A percentile compares a stretch with the other conserved stretches of the same genome.
Evolutionary conservation across 1,139 yeast species (phyloP).

Genomic region (Scheffersomyces titani): DNA sequence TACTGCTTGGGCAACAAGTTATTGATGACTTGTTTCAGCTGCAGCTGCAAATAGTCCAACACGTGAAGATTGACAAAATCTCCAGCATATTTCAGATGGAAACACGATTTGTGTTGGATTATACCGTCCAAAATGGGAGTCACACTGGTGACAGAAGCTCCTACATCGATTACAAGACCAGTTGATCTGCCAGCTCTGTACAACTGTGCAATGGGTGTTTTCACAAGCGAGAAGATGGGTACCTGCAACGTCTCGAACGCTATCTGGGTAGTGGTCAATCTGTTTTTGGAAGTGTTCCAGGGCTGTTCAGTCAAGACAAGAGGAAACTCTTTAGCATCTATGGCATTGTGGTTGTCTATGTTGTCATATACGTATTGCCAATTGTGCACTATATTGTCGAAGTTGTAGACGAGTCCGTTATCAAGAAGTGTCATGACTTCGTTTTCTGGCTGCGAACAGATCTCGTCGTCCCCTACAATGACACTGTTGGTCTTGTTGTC

Average conservation of each 20-base stretch:
- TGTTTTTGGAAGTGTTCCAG: slow-evolving; percentile 59
- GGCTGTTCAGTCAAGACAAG: slow-evolving; percentile 65
- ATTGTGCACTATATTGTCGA: slow-evolving; percentile 58
- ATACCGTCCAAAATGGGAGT: slow-evolving; percentile 76
- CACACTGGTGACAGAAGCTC: slow-evolving; percentile 59
- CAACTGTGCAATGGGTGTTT: slow-evolving; percentile 68
- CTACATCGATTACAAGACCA: slow-evolving; percentile 70
- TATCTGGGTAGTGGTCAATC: slow-evolving; percentile 53
- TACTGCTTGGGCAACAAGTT: slow-evolving; percentile 30
- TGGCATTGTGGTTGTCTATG: slow-evolving; percentile 43
- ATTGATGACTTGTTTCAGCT: slow-evolving; percentile 26
- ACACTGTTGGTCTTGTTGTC: slow-evolving; percentile 25
- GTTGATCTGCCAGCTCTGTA: slow-evolving; percentile 69
- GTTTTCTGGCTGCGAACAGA: slow-evolving; percentile 39
- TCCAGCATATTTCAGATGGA: slow-evolving; percentile 67
- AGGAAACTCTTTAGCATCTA: slow-evolving; percentile 57
- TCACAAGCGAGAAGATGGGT: slow-evolving; percentile 67
- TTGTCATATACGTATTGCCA: slow-evolving; percentile 60
- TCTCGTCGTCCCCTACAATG: slow-evolving; percentile 53
- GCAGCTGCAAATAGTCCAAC: slow-evolving; percentile 37
- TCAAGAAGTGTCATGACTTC: slow-evolving; percentile 66
- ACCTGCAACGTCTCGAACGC: slow-evolving; percentile 67
- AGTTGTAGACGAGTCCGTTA: slow-evolving; percentile 66
- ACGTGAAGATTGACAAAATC: slow-evolving; percentile 64
- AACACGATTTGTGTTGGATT: slow-evolving; percentile 59